Conservation (phyloP, 225 moss, liverwort and hornwort genomes). For the Ulota crispa region DNA sequence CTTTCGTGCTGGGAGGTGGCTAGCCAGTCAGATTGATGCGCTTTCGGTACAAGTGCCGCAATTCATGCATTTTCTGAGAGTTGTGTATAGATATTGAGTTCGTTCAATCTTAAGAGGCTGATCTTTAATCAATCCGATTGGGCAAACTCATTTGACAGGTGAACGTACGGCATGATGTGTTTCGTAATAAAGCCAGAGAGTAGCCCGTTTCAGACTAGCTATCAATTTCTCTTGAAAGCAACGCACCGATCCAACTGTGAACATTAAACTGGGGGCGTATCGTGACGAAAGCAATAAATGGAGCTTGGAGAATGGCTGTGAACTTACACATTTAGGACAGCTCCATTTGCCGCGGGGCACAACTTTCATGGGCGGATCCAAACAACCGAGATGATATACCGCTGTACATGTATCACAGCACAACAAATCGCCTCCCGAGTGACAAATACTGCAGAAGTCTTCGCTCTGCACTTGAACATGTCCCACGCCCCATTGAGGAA, state of each 20-base stretch:
- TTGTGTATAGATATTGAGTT: neutral
- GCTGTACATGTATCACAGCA: constrained; percentile 93
- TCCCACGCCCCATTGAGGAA: neutral
- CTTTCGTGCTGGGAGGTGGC: neutral
- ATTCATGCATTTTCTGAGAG: neutral
- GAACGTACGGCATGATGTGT: neutral
- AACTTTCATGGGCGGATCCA: constrained; percentile 92
- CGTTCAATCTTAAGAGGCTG: neutral
- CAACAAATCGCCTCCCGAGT: constrained; percentile 74
- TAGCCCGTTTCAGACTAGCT: neutral
- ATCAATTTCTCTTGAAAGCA: neutral
- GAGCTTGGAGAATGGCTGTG: neutral
- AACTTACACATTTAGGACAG: constrained; percentile 91
- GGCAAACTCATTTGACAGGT: neutral
- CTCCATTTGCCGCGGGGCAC: constrained; percentile 96
- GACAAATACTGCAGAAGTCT: constrained; percentile 89
- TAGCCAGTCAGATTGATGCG: neutral
- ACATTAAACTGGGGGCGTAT: neutral
- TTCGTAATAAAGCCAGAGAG: neutral
- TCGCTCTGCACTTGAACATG: constrained; percentile 67
- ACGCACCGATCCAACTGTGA: neutral
- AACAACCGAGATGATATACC: constrained; percentile 87
- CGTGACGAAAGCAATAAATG: neutral
- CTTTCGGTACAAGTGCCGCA: neutral
- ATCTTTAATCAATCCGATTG: neutral